Evolutionary conservation across 306 rosid genomes (phyloP), one percentile per base, ranked within the genome.

Genomic region (Elaeagnus macrophylla): DNA sequence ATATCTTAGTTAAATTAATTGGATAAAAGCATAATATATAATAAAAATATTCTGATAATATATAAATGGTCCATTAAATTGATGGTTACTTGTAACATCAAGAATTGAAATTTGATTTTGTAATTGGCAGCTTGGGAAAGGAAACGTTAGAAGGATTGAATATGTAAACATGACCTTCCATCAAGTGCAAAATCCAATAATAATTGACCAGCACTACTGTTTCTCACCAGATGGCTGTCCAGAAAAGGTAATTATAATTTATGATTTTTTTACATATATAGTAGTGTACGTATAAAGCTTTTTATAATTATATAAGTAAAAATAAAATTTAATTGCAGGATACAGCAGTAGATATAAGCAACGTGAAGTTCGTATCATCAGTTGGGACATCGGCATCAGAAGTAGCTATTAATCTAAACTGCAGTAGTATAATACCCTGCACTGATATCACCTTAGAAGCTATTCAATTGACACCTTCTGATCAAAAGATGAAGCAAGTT

Each of bases 201-300:
- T 40, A 13, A 61, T 61, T 12, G 66, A 61, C 51, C 66, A 61
- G 6, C n/a, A 61, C 37, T 61, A 61, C 45, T 51, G 66, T n/a
- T 44, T 37, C 11, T 1, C 14, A 37, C 53, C 17, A 9, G 5
- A 36, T 37, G 42, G 37, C 10, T 48, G 42, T 7, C 32, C n/a
- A 11, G 15, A 18, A 6, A 13, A 14, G 38, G 65, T 60, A 48
- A 47, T n/a, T n/a, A n/a, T n/a, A n/a, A n/a, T n/a, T n/a, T n/a
- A n/a, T n/a, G n/a, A n/a, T n/a, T n/a, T n/a, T n/a, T n/a, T n/a
- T n/a, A n/a, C n/a, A n/a, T n/a, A n/a, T n/a, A n/a, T n/a, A n/a
- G n/a, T n/a, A n/a, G n/a, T n/a, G n/a, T n/a, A n/a, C n/a, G n/a
- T n/a, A n/a, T n/a, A n/a, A n/a, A n/a, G n/a, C n/a, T n/a, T n/a